A percentile compares a stretch with the other conserved stretches of the same genome.
phyloP scores from a whole-genome alignment of 1,284 basidiomycete genomes.

The Mrakiaceae sp. region DNA sequence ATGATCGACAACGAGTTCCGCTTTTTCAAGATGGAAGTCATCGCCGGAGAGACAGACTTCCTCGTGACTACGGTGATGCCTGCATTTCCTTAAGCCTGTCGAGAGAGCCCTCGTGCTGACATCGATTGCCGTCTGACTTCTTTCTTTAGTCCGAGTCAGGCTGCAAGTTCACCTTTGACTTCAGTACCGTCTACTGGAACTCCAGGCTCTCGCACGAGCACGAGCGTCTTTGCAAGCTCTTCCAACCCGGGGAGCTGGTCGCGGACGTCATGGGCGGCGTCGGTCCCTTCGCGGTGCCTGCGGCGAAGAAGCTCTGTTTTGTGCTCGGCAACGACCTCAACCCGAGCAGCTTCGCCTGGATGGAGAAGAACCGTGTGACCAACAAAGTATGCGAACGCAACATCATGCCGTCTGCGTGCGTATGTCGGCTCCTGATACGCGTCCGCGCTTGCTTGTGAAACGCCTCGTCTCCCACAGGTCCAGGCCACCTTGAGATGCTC shows the following conservation, averaged over 20 bases:
- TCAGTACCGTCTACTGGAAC: conserved; percentile 96
- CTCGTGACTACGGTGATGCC: conserved; percentile 63
- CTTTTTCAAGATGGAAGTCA: conserved; percentile 92
- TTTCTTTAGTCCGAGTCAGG: conserved; percentile 57
- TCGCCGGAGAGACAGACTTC: conserved; percentile 81
- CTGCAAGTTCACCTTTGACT: conserved; percentile 87
- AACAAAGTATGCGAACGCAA: conserved; percentile 50
- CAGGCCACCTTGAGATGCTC: conserved; percentile 51
- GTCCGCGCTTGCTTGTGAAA: neutral
- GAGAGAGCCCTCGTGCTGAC: neutral
- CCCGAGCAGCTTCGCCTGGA: conserved; percentile 69
- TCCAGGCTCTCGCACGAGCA: conserved; percentile 88
- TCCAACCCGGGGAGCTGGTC: conserved; percentile 53
- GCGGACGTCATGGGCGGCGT: conserved; percentile 96
- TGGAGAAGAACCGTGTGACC: conserved; percentile 56
- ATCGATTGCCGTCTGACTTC: neutral
- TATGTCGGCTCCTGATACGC: neutral
- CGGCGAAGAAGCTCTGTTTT: conserved; percentile 75
- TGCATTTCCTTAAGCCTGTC: neutral
- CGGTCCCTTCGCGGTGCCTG: conserved; percentile 90
- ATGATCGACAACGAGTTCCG: conserved; percentile 78
- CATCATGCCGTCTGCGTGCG: neutral
- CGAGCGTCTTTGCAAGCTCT: conserved; percentile 59
- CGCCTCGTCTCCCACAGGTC: conserved; percentile 44
- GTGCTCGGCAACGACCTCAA: conserved; percentile 93